These are phyloP conservation scores for Sphaerostilbella broomeana DNA, from an alignment of 2,329 filamentous ascomycete species.

Conservation along the genomic window DNA sequence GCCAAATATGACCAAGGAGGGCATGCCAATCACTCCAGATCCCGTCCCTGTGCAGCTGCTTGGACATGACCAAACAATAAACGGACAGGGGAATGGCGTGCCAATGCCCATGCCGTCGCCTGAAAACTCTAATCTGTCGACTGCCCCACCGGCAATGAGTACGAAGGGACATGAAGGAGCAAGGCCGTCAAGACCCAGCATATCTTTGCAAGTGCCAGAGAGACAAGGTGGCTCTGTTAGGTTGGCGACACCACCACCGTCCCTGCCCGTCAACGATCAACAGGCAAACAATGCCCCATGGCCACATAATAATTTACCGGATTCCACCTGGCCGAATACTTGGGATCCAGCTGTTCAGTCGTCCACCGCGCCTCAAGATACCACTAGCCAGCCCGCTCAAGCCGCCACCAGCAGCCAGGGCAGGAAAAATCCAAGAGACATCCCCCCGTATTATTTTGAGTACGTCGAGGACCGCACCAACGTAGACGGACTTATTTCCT, in stretches of 20 bases:
- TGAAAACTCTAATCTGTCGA: not conserved
- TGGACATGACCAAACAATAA: constrained; percentile 4
- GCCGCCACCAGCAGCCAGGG: constrained; percentile 1
- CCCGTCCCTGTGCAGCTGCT: constrained; percentile 7
- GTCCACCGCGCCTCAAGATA: constrained; percentile 15
- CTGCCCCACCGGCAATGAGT: constrained; percentile 1
- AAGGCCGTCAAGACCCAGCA: constrained; percentile 30
- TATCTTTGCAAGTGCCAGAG: constrained; percentile 39
- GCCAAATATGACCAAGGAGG: constrained; percentile 20
- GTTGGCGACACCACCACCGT: constrained; percentile 51
- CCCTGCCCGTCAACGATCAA: constrained; percentile 44
- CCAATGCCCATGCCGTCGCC: not conserved
- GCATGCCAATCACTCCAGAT: not conserved
- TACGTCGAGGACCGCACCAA: constrained; percentile 44
- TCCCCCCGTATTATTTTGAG: constrained; percentile 30
- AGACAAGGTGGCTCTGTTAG: constrained; percentile 54
- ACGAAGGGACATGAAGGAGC: constrained; percentile 10
- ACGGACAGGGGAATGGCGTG: not conserved
- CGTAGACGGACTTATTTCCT: constrained; percentile 48
- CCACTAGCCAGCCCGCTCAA: not conserved
- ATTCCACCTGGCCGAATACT: not conserved
- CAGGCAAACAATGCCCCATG: constrained; percentile 7
- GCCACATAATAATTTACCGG: not conserved
- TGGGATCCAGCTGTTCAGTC: constrained; percentile 20
- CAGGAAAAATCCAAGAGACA: constrained; percentile 3